These are phyloP conservation scores for Penicillium sp. DNA, from an alignment of 2,329 filamentous ascomycete species.

Conservation along the genomic window DNA sequence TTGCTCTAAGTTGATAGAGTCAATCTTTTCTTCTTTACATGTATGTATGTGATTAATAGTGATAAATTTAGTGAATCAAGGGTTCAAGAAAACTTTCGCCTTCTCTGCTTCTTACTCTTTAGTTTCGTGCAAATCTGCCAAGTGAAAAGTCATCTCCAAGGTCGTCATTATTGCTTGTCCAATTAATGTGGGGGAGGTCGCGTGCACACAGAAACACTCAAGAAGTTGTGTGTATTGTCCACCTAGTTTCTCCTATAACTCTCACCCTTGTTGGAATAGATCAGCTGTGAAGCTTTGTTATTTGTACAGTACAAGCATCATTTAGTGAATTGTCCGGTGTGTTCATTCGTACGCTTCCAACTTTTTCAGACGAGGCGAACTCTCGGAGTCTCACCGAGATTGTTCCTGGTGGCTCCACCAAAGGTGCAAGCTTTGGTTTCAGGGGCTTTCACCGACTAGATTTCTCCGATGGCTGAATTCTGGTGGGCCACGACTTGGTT, in stretches of 20 bases:
- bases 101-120: background rate
- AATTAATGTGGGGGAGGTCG: conserved; percentile 8
- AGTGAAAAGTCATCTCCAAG: conserved; percentile 15
- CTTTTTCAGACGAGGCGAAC: background rate
- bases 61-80: conserved; percentile 44
- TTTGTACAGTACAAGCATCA: background rate
- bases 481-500: conserved; percentile 1
- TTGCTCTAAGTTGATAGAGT: conserved; percentile 39
- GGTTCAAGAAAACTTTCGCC: conserved; percentile 31
- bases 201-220: conserved; percentile 5
- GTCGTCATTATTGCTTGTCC: background rate
- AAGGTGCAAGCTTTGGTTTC: no score
- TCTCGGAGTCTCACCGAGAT: conserved; percentile 12
- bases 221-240: conserved; percentile 1
- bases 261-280: conserved; percentile 16
- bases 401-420: background rate
- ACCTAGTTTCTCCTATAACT: conserved; percentile 2
- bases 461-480: background rate
- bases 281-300: conserved; percentile 8
- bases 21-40: conserved; percentile 44
- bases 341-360: background rate
- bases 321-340: background rate
- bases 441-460: background rate
- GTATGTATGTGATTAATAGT: conserved; percentile 50
- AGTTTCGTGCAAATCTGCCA: background rate